phyloP scores from a whole-genome alignment of 306 rosid species.

The Rubus parviflorus region DNA sequence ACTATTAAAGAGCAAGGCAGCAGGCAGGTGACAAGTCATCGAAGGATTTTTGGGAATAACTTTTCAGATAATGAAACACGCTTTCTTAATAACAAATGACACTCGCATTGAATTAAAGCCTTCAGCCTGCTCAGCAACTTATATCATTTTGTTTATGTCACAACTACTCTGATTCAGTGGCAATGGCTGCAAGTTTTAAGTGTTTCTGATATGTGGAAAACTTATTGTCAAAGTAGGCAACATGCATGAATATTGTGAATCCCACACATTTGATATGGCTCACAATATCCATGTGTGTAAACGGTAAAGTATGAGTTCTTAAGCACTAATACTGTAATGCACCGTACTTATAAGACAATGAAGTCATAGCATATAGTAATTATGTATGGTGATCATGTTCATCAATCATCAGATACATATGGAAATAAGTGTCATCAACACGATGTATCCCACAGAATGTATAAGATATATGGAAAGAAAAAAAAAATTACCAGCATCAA shows the following conservation, averaged over 20 bases:
- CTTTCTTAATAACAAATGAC: too few relatives aligned
- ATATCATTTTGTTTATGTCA: background rate
- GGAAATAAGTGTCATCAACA: background rate
- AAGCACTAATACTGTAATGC: background rate
- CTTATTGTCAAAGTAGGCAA: background rate
- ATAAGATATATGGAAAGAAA: background rate
- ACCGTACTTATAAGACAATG: too few relatives aligned
- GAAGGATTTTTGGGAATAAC: too few relatives aligned
- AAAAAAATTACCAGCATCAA: constrained; percentile 68
- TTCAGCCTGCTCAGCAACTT: too few relatives aligned
- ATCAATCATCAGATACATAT: background rate
- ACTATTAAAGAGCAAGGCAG: too few relatives aligned
- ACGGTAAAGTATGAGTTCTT: background rate
- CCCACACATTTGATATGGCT: background rate
- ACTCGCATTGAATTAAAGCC: too few relatives aligned
- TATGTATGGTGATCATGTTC: background rate
- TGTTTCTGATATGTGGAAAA: background rate
- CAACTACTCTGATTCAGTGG: background rate
- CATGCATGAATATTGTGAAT: too few relatives aligned
- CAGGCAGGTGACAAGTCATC: too few relatives aligned
- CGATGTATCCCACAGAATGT: background rate
- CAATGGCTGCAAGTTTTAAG: background rate
- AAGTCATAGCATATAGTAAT: background rate
- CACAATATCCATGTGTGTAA: background rate
- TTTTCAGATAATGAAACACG: too few relatives aligned